phyloP scores from a whole-genome alignment of 768 basidiomycete species.

The Collybiopsis luxurians region DNA sequence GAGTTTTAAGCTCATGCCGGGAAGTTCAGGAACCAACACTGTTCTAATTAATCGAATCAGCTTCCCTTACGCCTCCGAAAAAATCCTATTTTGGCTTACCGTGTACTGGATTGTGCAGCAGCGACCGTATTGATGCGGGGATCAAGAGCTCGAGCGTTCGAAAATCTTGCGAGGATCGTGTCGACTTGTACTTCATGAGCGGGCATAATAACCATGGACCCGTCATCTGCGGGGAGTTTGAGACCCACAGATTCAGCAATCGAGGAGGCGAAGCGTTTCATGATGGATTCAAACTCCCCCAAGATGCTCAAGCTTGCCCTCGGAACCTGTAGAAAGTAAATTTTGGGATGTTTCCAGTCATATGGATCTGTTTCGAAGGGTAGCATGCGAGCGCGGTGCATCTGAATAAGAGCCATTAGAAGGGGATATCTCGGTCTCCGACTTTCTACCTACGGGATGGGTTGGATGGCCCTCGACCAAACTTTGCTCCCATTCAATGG shows the following conservation, averaged over 20 bases:
- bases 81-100: constrained; percentile 27
- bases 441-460: constrained; percentile 41
- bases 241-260: constrained; percentile 29
- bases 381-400: constrained; percentile 53
- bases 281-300: constrained; percentile 41
- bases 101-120: constrained; percentile 50
- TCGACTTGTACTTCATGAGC: constrained; percentile 52
- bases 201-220: constrained; percentile 39
- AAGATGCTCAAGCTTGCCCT: constrained; percentile 33
- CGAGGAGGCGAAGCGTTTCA: constrained; percentile 28
- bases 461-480: constrained; percentile 59
- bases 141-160: constrained; percentile 38
- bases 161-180: constrained; percentile 41
- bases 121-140: constrained; percentile 40
- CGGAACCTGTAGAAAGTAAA: constrained; percentile 45
- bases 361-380: constrained; percentile 30
- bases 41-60: constrained; percentile 27
- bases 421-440: background rate
- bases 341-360: constrained; percentile 53
- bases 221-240: constrained; percentile 19
- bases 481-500: constrained; percentile 58
- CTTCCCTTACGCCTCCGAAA: background rate
- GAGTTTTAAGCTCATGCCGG: constrained; percentile 46
- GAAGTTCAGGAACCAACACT: constrained; percentile 42
- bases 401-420: constrained; percentile 28